These are phyloP conservation scores for Veloboletus limbatus DNA, from an alignment of 1,284 basidiomycete genomes.

Conservation along the genomic window DNA sequence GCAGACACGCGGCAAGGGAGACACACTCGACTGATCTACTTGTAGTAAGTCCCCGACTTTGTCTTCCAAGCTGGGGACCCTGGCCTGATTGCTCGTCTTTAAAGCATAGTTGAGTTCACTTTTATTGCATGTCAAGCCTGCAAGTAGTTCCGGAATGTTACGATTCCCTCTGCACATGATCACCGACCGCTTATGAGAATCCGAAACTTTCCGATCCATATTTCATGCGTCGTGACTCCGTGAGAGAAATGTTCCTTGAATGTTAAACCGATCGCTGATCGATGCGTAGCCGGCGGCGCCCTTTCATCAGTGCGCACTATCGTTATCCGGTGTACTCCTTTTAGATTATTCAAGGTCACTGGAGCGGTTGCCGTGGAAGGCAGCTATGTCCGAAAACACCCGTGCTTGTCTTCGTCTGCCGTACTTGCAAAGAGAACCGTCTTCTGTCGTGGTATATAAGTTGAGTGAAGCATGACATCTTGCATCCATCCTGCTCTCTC, in stretches of 20 bases:
- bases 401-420: too few species aligned
- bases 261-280: conserved; percentile 1
- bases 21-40: conserved; percentile 13
- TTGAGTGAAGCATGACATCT: neutral
- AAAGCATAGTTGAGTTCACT: conserved; percentile 12
- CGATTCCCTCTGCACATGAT: conserved; percentile 2
- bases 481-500: neutral
- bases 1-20: conserved; percentile 14
- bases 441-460: conserved; percentile 22
- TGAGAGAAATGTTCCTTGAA: conserved; percentile 9
- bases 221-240: too few species aligned
- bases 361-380: neutral
- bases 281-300: neutral
- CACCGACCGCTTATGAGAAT: neutral
- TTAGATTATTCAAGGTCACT: conserved; percentile 5
- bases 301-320: conserved; percentile 4
- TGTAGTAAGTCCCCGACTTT: conserved; percentile 16
- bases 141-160: conserved; percentile 1
- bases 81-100: conserved; percentile 1
- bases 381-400: conserved; percentile 11
- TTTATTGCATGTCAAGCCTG: neutral
- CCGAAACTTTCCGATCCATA: conserved; percentile 19
- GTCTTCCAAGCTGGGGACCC: neutral
- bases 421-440: neutral
- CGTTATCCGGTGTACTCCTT: conserved; percentile 1